Conservation (phyloP, 2,329 filamentous ascomycete genomes). For the Aspergillus pseudoglaucus region DNA sequence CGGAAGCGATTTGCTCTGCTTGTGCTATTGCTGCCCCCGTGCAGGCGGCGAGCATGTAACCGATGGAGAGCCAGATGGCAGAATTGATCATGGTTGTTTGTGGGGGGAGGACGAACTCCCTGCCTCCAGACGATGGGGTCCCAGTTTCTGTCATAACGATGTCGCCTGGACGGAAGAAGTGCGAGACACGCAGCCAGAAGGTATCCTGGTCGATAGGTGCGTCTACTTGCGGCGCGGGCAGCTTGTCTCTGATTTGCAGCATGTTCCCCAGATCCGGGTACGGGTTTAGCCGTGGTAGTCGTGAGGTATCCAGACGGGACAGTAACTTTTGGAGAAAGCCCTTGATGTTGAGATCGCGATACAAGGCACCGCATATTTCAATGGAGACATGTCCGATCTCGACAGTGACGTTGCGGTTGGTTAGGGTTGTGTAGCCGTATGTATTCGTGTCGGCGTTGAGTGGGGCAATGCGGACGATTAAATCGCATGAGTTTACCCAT, state of each 20-base stretch:
- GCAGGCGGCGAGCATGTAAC: constrained; percentile 6
- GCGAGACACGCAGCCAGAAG: too few relatives aligned
- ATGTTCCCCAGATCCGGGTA: neutral
- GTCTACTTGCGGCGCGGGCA: neutral
- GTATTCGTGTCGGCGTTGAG: constrained; percentile 18
- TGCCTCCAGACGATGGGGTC: neutral
- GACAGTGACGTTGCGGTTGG: neutral
- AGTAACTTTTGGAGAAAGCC: neutral
- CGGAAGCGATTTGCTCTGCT: neutral
- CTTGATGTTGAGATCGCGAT: neutral
- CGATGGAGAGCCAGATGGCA: constrained; percentile 6
- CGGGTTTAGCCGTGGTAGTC: neutral
- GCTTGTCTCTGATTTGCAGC: neutral
- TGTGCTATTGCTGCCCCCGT: constrained; percentile 3
- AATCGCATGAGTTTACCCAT: constrained; percentile 34
- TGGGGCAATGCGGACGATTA: constrained; percentile 34
- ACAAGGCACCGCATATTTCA: neutral
- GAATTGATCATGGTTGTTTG: neutral
- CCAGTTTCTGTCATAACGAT: neutral
- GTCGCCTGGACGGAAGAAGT: neutral
- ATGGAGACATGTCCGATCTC: neutral
- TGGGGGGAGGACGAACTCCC: neutral
- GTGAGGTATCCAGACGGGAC: neutral
- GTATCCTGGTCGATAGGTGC: neutral
- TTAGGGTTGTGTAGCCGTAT: neutral